These are phyloP conservation scores for Euphorbia peplus DNA, from an alignment of 345 rosid species.

Conservation along the genomic window DNA sequence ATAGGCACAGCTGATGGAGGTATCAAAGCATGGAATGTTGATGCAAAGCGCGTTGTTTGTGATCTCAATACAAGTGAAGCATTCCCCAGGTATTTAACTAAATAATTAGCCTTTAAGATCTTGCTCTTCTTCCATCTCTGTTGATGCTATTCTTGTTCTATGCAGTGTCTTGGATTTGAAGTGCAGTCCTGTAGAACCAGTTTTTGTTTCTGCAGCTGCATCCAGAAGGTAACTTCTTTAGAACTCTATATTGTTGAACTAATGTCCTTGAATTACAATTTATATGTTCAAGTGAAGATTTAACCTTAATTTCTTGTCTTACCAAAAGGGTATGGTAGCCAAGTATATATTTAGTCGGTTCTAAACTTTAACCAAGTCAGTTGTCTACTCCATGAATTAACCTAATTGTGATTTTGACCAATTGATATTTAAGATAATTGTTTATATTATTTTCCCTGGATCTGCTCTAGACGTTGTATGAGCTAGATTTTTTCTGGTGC, in stretches of 20 bases:
- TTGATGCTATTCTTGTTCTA: constrained; percentile 12
- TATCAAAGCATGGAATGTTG: constrained; percentile 77
- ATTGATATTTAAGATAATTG: neutral
- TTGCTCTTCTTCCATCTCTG: constrained; percentile 9
- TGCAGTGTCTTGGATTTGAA: constrained; percentile 67
- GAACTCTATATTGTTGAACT: neutral
- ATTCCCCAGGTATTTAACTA: constrained; percentile 48
- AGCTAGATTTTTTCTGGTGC: neutral
- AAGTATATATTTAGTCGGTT: neutral
- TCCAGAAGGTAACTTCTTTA: constrained; percentile 42
- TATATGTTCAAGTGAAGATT: constrained; percentile 5
- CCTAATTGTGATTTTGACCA: neutral
- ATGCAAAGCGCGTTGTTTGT: constrained; percentile 75
- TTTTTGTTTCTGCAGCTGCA: constrained; percentile 74
- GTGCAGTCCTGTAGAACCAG: constrained; percentile 76
- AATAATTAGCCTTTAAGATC: neutral
- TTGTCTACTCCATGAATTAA: neutral
- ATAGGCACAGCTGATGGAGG: constrained; percentile 80
- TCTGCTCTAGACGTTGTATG: neutral
- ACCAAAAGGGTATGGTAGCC: neutral
- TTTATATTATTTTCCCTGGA: neutral
- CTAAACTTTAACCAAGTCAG: neutral
- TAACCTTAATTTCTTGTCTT: neutral
- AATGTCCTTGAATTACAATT: neutral
- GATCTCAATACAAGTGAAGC: constrained; percentile 58